Evolutionary conservation across 768 basidiomycete species (phyloP).

Genomic region (Boletus barrowsii): DNA sequence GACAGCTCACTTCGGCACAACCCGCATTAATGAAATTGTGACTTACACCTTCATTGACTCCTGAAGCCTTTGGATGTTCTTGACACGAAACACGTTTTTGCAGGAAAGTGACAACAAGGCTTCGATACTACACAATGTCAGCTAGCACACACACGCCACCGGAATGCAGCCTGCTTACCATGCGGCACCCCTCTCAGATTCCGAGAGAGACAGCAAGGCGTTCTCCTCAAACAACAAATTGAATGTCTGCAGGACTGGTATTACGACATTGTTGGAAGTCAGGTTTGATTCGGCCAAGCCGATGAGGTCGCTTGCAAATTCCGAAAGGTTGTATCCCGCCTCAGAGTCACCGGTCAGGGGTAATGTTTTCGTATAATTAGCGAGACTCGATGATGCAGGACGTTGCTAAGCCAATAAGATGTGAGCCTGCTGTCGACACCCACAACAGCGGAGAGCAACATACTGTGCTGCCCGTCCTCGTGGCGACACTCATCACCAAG

Average conservation of each 20-base stretch:
- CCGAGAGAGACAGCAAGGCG: constrained; percentile 47
- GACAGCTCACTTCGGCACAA: constrained; percentile 8
- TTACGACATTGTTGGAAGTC: constrained; percentile 64
- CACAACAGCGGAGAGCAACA: constrained; percentile 29
- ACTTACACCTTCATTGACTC: constrained; percentile 82
- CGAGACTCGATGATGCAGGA: constrained; percentile 59
- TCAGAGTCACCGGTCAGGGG: constrained; percentile 36
- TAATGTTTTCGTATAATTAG: constrained; percentile 52
- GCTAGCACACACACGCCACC: constrained; percentile 11
- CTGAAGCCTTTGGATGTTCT: constrained; percentile 78
- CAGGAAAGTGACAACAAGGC: constrained; percentile 54
- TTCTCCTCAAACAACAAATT: constrained; percentile 71
- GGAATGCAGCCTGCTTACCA: constrained; percentile 42
- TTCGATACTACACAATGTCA: constrained; percentile 43
- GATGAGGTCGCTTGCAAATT: constrained; percentile 59
- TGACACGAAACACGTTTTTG: constrained; percentile 64
- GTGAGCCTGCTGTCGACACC: constrained; percentile 14
- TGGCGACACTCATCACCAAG: constrained; percentile 75
- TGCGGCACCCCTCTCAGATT: constrained; percentile 43
- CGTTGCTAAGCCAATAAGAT: constrained; percentile 52
- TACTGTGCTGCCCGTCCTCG: constrained; percentile 84
- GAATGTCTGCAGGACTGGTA: constrained; percentile 81
- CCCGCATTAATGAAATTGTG: constrained; percentile 27
- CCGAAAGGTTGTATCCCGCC: constrained; percentile 44
- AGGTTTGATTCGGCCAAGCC: constrained; percentile 50